Conservation (phyloP, 2,329 filamentous ascomycete genomes). For the Fusarium sp. region DNA sequence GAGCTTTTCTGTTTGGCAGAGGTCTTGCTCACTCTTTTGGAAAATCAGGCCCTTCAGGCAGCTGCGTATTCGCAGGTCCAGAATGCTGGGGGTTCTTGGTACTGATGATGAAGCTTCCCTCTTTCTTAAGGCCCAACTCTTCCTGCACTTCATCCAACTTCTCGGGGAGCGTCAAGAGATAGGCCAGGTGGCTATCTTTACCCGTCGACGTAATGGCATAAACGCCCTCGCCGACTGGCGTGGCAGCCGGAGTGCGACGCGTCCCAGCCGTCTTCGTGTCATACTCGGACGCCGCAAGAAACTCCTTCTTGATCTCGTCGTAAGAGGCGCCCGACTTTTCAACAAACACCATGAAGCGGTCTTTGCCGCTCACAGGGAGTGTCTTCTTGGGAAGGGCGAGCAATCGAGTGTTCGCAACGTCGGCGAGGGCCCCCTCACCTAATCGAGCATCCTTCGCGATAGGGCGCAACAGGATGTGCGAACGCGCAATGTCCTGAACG, state of each 20-base stretch:
- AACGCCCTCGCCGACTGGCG: conserved; percentile 84
- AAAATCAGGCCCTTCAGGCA: conserved; percentile 76
- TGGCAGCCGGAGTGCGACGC: conserved; percentile 75
- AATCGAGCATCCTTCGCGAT: conserved; percentile 74
- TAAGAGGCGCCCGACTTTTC: conserved; percentile 78
- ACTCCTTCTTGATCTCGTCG: conserved; percentile 77
- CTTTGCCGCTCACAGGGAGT: conserved; percentile 74
- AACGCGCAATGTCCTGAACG: conserved; percentile 80
- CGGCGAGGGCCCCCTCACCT: conserved; percentile 60
- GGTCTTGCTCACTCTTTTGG: conserved; percentile 69
- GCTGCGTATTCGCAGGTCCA: conserved; percentile 70
- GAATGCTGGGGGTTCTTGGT: conserved; percentile 82
- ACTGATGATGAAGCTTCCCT: conserved; percentile 82
- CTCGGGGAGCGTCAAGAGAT: conserved; percentile 80
- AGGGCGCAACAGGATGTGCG: conserved; percentile 83
- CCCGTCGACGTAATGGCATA: conserved; percentile 83
- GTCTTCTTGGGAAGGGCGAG: conserved; percentile 87
- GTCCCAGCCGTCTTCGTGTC: conserved; percentile 80
- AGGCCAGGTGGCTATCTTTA: conserved; percentile 80
- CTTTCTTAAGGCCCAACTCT: conserved; percentile 76
- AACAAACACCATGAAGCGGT: conserved; percentile 85
- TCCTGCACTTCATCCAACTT: conserved; percentile 78
- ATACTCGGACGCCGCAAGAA: conserved; percentile 76
- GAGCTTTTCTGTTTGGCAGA: background rate
- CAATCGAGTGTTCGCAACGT: conserved; percentile 74